Conservation (phyloP, 805 yeast species). For the Candida oleophila region DNA sequence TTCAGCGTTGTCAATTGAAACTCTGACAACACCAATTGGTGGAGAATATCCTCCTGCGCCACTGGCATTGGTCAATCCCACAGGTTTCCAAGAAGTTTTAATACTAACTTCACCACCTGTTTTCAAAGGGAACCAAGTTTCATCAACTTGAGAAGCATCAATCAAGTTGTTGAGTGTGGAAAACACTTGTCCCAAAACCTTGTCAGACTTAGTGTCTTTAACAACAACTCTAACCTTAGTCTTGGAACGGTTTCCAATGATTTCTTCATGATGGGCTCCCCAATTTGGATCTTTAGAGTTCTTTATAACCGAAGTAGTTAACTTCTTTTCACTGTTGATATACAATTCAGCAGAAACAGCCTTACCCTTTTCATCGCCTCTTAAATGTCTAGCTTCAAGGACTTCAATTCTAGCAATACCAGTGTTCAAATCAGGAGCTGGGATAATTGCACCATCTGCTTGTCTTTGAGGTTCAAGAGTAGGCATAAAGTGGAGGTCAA, state of each 20-base stretch:
- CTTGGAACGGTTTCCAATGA: constrained; percentile 69
- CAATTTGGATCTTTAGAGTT: constrained; percentile 67
- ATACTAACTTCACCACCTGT: constrained; percentile 76
- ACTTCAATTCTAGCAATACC: constrained; percentile 80
- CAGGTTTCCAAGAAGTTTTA: constrained; percentile 82
- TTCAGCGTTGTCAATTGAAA: constrained; percentile 66
- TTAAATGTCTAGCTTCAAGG: constrained; percentile 58
- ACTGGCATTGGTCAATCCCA: constrained; percentile 61
- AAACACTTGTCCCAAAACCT: constrained; percentile 58
- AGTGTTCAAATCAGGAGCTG: constrained; percentile 90
- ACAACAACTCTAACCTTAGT: constrained; percentile 67
- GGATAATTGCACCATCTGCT: constrained; percentile 79
- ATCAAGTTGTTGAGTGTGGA: constrained; percentile 63
- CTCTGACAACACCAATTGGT: constrained; percentile 89
- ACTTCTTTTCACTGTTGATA: constrained; percentile 58
- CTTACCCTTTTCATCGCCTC: constrained; percentile 41
- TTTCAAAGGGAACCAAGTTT: constrained; percentile 71
- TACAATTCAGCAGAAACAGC: constrained; percentile 71
- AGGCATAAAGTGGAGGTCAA: constrained; percentile 75
- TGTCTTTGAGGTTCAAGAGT: constrained; percentile 59
- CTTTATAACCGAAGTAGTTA: constrained; percentile 58
- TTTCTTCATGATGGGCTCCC: constrained; percentile 60
- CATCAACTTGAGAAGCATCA: constrained; percentile 75
- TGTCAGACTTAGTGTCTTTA: constrained; percentile 57
- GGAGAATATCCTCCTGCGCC: constrained; percentile 84